These are phyloP conservation scores for Solanum hybrid DNA, from an alignment of 305 asterid species.

Conservation along the genomic window DNA sequence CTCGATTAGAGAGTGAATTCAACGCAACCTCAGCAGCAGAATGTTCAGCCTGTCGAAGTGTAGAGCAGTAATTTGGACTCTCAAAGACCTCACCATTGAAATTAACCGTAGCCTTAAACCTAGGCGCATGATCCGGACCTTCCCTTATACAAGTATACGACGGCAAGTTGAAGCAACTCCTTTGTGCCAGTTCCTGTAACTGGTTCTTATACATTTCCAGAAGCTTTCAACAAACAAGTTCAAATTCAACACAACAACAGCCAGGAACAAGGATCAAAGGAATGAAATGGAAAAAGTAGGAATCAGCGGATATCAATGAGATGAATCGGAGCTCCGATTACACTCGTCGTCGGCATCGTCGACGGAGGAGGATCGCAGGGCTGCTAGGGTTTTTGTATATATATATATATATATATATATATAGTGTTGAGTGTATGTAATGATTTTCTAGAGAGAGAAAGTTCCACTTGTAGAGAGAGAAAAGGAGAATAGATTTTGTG, in stretches of 20 bases:
- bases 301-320: conserved; percentile 6
- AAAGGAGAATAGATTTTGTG: background rate
- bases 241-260: background rate
- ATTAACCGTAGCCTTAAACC: conserved; percentile 41
- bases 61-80: conserved; percentile 39
- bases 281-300: background rate
- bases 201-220: conserved; percentile 42
- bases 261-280: background rate
- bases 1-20: conserved; percentile 37
- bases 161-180: conserved; percentile 49
- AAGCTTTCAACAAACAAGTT: background rate
- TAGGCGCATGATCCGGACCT: conserved; percentile 55
- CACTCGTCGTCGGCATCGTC: conserved; percentile 10
- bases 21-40: conserved; percentile 48
- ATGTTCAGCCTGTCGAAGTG: conserved; percentile 47
- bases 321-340: background rate
- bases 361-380: background rate
- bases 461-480: background rate
- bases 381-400: conserved; percentile 2
- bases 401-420: background rate
- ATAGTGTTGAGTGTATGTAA: background rate
- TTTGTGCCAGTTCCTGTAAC: conserved; percentile 44
- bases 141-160: conserved; percentile 39
- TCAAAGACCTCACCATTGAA: conserved; percentile 48
- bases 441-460: conserved; percentile 1